Percentiles rank a stretch among this genome's conserved stretches.
These are phyloP conservation scores for Phytophthora cryptogea DNA, from an alignment of 352 stramenopile species.

Conservation along the genomic window DNA sequence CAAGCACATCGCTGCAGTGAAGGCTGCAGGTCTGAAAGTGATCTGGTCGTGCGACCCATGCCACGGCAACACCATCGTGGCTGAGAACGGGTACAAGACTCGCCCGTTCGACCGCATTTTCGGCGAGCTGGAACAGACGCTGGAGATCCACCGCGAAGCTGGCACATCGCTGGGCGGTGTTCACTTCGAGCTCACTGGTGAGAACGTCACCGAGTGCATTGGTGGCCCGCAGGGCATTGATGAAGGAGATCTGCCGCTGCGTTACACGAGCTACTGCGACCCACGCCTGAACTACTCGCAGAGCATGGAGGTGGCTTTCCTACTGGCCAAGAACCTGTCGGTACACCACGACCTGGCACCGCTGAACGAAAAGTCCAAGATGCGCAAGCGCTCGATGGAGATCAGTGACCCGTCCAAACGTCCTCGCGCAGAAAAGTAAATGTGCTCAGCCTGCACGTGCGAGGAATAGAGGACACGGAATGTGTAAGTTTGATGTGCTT, in stretches of 20 bases:
- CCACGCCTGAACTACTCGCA: constrained; percentile 98
- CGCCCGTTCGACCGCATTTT: constrained; percentile 97
- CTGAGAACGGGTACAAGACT: constrained; percentile 96
- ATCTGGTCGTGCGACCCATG: constrained; percentile 96
- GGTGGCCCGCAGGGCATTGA: constrained; percentile 95
- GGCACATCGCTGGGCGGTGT: constrained; percentile 94
- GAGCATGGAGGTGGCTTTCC: constrained; percentile 97
- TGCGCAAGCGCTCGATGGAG: constrained; percentile 65
- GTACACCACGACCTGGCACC: constrained; percentile 67
- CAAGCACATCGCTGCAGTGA: constrained; percentile 95
- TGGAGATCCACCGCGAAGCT: constrained; percentile 97
- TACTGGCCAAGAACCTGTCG: constrained; percentile 93
- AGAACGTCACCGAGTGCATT: constrained; percentile 99
- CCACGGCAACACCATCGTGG: constrained; percentile 99
- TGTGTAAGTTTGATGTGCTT: constrained; percentile 18
- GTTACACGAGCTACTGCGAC: constrained; percentile 98
- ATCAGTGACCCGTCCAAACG: constrained; percentile 49
- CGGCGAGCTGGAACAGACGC: constrained; percentile 95
- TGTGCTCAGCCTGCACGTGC: not conserved
- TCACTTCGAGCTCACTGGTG: constrained; percentile 98
- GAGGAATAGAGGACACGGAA: constrained; percentile 20
- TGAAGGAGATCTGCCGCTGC: constrained; percentile 91
- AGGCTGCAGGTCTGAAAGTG: constrained; percentile 93
- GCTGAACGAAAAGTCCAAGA: constrained; percentile 62
- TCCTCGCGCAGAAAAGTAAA: constrained; percentile 36